Evolutionary conservation across 495 filamentous ascomycete genomes (phyloP), one percentile per base, ranked within the genome.

Genomic region (Mycothermus thermophilus): DNA sequence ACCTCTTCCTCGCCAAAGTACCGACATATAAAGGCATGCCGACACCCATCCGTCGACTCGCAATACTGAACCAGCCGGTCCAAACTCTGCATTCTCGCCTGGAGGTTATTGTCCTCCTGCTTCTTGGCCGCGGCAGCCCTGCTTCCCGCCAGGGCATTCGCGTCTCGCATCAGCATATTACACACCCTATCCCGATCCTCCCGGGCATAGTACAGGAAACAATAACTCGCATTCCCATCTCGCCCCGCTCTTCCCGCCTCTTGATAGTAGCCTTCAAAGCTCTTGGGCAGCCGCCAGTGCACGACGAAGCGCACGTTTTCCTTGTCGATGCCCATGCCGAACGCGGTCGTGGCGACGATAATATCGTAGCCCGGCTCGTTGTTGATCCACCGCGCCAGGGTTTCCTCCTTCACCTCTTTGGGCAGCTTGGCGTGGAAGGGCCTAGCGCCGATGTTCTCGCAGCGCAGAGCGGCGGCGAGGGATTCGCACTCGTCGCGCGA

Each of bases 291-390:
- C 34, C 80, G 78, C 86, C 87, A 95, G 54, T 96, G 88, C 3
- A 92, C 72, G 2, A 96, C 84, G 47, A 94, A 94, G 3, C 87
- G 74, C 11, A 96, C 88, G 45, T 90, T 77, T 19, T 87, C 72
- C 56, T 93, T 94, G 48, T 95, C 86, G 45, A 97, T 95, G 3
- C 88, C 88, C 88, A 97, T 95, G 5, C 88, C 88, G 42, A 95
- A 95, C 0, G 88, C 88, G 3, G 84, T 95, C 0, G 88, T 95
- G 4, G 88, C 88, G 26, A 95, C 82, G 28, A 95, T 86, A 31
- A 95, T 77, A 45, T 87, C 83, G 53, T 90, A 93, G 5, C 77
- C 75, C 9, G 66, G 60, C 29, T 72, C 66, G 42, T 80, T 79
- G 11, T 70, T 69, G 24, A 90, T 72, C 88, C 88, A 96, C 22